Evolutionary conservation across 306 rosid genomes (phyloP).

Genomic region (Lupinus albus): DNA sequence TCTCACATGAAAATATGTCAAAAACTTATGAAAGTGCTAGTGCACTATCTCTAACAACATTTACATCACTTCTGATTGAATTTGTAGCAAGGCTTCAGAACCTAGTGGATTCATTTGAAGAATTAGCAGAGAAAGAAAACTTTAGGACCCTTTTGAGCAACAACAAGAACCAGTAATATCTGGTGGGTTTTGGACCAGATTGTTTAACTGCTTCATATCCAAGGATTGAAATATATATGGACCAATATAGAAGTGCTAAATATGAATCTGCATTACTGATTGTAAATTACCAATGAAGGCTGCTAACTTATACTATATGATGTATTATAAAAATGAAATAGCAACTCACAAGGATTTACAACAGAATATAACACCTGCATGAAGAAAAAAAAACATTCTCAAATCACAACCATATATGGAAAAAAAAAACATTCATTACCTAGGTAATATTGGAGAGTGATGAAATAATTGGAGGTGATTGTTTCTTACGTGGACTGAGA

Average conservation of each 20-base stretch:
- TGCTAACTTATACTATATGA: too few species aligned
- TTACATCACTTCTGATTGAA: conserved; percentile 83
- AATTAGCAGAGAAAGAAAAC: conserved; percentile 66
- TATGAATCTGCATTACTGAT: conserved; percentile 26
- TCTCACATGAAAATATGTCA: conserved; percentile 56
- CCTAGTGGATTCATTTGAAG: conserved; percentile 71
- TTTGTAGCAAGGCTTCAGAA: conserved; percentile 94
- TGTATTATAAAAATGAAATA: too few species aligned
- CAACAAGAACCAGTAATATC: conserved; percentile 27
- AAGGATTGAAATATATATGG: conserved; percentile 19
- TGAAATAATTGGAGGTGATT: too few species aligned
- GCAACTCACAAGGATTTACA: background rate
- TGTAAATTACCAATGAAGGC: too few species aligned
- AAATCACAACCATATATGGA: background rate
- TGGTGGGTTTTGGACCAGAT: conserved; percentile 55
- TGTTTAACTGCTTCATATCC: conserved; percentile 45
- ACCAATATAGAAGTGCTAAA: background rate
- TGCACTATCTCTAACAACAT: too few species aligned
- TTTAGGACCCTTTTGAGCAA: conserved; percentile 67
- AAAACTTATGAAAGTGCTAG: conserved; percentile 83
- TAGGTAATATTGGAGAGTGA: too few species aligned
- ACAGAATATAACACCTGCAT: too few species aligned
- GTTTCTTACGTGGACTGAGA: too few species aligned
- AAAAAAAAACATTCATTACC: too few species aligned
- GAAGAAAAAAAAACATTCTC: too few species aligned